Evolutionary conservation across 225 moss, liverwort and hornwort species (phyloP).

Genomic region (Climacium dendroides): DNA sequence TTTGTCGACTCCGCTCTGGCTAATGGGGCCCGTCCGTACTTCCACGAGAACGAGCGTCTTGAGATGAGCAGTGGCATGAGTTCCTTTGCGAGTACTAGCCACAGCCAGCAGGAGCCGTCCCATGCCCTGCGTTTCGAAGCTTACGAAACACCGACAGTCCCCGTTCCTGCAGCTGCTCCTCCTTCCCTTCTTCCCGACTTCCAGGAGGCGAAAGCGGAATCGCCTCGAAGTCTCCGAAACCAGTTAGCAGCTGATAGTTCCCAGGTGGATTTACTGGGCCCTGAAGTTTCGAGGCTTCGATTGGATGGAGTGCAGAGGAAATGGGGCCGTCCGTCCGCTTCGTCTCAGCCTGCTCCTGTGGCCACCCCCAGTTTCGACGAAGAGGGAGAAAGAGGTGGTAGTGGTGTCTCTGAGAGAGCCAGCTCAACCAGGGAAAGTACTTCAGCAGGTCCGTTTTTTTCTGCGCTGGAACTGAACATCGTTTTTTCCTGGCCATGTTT

Average conservation of each 20-base stretch:
- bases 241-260: constrained; percentile 34
- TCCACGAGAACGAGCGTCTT: constrained; percentile 56
- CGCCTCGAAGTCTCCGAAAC: constrained; percentile 21
- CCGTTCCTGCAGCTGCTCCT: constrained; percentile 12
- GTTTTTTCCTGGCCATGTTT: neutral
- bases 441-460: constrained; percentile 6
- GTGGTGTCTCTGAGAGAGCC: constrained; percentile 18
- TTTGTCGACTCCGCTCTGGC: constrained; percentile 63
- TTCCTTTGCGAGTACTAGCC: constrained; percentile 24
- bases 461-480: neutral
- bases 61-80: constrained; percentile 41
- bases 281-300: constrained; percentile 65
- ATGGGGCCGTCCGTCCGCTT: constrained; percentile 61
- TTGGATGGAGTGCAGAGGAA: constrained; percentile 89
- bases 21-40: constrained; percentile 65
- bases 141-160: constrained; percentile 56
- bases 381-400: constrained; percentile 7
- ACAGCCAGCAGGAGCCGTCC: constrained; percentile 25
- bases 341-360: constrained; percentile 5
- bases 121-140: constrained; percentile 82
- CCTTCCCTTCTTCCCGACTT: constrained; percentile 30
- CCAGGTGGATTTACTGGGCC: constrained; percentile 57
- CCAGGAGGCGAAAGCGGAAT: constrained; percentile 33
- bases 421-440: constrained; percentile 17
- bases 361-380: constrained; percentile 2